phyloP scores from a whole-genome alignment of 148 eudicot species.

The Rheum nobile region DNA sequence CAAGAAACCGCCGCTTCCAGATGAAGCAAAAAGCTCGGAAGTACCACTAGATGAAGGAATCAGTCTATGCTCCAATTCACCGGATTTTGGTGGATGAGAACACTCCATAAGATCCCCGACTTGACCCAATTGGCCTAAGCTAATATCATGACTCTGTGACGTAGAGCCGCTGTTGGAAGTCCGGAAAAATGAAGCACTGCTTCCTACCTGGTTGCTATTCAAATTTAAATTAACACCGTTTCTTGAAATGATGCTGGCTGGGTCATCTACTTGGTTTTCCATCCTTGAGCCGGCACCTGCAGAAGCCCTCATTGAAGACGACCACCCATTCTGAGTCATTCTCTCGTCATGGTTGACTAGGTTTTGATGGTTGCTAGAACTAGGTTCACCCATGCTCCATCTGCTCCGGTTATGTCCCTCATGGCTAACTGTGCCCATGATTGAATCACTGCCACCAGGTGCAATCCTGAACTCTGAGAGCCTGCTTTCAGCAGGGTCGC shows the following conservation, averaged over 20 bases:
- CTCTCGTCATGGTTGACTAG: slow-evolving; percentile 17
- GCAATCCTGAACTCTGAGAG: no score
- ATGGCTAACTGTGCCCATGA: no score
- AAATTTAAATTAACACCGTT: slow-evolving; percentile 31
- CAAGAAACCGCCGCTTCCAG: slow-evolving; percentile 30
- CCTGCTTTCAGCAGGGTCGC: slow-evolving; percentile 34
- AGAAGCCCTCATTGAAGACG: slow-evolving; percentile 22
- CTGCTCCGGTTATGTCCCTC: slow-evolving; percentile 17
- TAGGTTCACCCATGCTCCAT: slow-evolving; percentile 27
- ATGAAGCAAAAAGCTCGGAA: slow-evolving; percentile 36
- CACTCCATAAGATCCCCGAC: slow-evolving; percentile 28
- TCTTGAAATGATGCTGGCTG: slow-evolving; percentile 25
- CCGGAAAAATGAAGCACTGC: slow-evolving; percentile 27
- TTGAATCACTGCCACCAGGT: no score
- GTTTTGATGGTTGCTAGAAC: slow-evolving; percentile 15
- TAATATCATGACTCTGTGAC: slow-evolving; percentile 36
- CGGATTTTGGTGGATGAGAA: slow-evolving; percentile 20
- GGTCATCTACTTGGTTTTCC: slow-evolving; percentile 27
- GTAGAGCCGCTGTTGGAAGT: slow-evolving; percentile 25
- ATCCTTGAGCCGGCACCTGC: slow-evolving; percentile 20
- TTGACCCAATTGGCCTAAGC: slow-evolving; percentile 23
- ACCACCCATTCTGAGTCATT: slow-evolving; percentile 24
- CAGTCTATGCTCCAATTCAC: slow-evolving; percentile 22
- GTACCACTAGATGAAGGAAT: slow-evolving; percentile 31
- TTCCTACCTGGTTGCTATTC: slow-evolving; percentile 18